Evolutionary conservation across 371 early-diverging fungal genomes (phyloP), one percentile per base, ranked within the genome.

Genomic region (Mucor piriformis): DNA sequence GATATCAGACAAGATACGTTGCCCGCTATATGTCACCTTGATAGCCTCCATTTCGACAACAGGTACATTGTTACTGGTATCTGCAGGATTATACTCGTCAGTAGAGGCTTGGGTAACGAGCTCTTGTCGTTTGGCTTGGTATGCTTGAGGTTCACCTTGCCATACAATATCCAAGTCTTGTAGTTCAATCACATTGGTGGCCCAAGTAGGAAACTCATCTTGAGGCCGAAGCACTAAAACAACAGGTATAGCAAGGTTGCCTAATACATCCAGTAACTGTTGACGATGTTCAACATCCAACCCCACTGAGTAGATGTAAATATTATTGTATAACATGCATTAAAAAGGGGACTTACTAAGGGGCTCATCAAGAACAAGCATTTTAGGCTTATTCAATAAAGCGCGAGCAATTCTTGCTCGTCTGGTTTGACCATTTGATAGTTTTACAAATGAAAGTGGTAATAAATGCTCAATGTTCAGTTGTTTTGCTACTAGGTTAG

Each of bases 341-440:
- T n/a, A n/a, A n/a, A n/a, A n/a, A n/a, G n/a, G n/a, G n/a, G n/a
- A n/a, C n/a, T 86, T 74, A 85, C 85, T 86, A 16, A 86, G 76
- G 1, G 86, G 84, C 66, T 84, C 84, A 62, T 86, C 84, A 12
- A 83, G 56, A 27, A 86, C 70, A 32, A 84, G 55, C 68, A 78
- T 67, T 1, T 60, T 43, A 1, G 79, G 77, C 2, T 69, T 52
- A 8, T 51, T 70, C 21, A 82, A 50, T 16, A 86, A 52, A 24
- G 80, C 72, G 23, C 73, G 68, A 0, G 82, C 82, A 43, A 86
- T 72, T 12, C 84, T 64, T n/a, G 79, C 78, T 33, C 87, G 74
- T 51, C 84, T 57, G 4, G 81, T 75, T 54, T 86, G 87, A 6
- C 86, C 86, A 58, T 84, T 86, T 2, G 82, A 82, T 12, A 86